Evolutionary conservation across 2,329 filamentous ascomycete species (phyloP).

Genomic region (Bipolaris cookei): DNA sequence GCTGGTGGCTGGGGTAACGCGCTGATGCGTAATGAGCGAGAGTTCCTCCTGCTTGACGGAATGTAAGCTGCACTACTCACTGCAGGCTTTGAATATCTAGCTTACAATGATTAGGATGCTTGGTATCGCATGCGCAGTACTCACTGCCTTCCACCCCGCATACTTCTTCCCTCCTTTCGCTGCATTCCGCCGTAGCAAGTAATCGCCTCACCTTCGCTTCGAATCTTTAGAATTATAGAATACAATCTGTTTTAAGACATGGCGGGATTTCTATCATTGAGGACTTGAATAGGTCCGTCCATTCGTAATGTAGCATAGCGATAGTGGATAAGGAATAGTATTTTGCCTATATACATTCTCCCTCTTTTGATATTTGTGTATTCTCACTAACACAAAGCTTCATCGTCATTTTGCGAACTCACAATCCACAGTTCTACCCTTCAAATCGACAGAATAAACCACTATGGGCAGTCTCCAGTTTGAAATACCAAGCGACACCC

Average conservation of each 20-base stretch:
- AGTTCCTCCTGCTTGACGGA: conserved; percentile 58
- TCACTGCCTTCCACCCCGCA: conserved; percentile 35
- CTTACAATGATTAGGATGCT: conserved; percentile 32
- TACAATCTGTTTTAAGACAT: not conserved
- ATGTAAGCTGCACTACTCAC: conserved; percentile 27
- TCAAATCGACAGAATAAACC: not conserved
- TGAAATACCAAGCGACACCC: not conserved
- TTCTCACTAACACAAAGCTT: not conserved
- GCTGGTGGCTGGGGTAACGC: conserved; percentile 52
- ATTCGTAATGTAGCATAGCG: conserved; percentile 8
- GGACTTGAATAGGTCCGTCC: not conserved
- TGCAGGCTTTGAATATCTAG: not conserved
- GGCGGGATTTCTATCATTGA: not conserved
- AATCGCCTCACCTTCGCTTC: not conserved
- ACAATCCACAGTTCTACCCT: not conserved
- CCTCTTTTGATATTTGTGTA: too few relatives aligned
- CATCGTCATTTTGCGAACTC: not conserved
- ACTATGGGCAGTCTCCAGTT: too few relatives aligned
- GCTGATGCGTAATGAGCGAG: conserved; percentile 54
- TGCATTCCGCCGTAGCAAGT: conserved; percentile 29
- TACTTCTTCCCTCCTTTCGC: conserved; percentile 40
- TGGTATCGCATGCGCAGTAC: conserved; percentile 32
- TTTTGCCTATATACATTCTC: not conserved
- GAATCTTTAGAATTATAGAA: conserved; percentile 3
- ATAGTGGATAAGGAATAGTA: not conserved